phyloP scores from a whole-genome alignment of 176 grass and related monocot species.

The Lolium multiflorum region DNA sequence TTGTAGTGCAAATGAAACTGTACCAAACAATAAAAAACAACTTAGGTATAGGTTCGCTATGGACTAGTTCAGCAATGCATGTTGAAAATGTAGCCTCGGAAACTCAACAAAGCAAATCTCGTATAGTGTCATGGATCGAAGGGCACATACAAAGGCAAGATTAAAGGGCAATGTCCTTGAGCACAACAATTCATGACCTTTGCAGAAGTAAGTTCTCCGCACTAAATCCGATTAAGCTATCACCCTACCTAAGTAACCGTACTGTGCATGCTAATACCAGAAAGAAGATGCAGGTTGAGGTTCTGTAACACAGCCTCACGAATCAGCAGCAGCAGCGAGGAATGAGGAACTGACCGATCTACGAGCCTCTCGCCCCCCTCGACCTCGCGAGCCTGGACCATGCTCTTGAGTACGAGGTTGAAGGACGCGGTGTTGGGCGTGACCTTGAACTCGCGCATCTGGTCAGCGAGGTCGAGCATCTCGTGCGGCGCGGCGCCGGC shows the following conservation, averaged over 20 bases:
- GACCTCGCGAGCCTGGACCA: conserved; percentile 36
- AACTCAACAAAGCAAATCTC: not conserved
- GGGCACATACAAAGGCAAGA: not conserved
- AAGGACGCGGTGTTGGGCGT: conserved; percentile 79
- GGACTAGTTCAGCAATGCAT: not conserved
- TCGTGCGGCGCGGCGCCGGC: conserved; percentile 50
- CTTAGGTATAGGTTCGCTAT: not conserved
- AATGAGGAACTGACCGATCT: conserved; percentile 46
- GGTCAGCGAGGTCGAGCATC: conserved; percentile 76
- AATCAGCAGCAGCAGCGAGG: not conserved
- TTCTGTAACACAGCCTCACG: not conserved
- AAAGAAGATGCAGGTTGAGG: not conserved
- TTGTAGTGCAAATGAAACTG: not conserved
- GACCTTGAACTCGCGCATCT: conserved; percentile 86
- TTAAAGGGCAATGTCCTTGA: not conserved
- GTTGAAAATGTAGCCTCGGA: not conserved
- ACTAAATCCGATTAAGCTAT: conserved; percentile 1
- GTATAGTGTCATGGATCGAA: not conserved
- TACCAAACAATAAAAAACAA: not conserved
- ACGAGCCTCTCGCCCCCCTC: conserved; percentile 48
- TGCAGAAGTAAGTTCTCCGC: not conserved
- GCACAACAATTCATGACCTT: not conserved
- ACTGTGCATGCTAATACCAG: conserved; percentile 4
- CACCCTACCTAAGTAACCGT: not conserved
- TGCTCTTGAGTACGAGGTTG: conserved; percentile 85